A percentile compares a stretch with the other conserved stretches of the same genome.
These are phyloP conservation scores for Mycogone perniciosa DNA, from an alignment of 2,329 filamentous ascomycete species.

Conservation along the genomic window DNA sequence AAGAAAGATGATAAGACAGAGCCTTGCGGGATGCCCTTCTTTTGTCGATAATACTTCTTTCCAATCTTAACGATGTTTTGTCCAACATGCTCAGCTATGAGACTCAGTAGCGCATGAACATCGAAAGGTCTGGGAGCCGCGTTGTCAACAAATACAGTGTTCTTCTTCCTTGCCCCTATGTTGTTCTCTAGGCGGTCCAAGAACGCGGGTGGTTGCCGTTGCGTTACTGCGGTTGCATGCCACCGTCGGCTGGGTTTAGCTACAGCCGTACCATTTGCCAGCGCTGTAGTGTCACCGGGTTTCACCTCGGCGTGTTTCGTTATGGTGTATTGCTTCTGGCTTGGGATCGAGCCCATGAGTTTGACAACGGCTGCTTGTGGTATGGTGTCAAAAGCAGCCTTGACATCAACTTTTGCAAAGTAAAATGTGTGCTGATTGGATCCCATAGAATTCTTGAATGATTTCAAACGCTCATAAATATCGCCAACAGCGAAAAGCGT, in stretches of 20 bases:
- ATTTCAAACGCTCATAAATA: constrained; percentile 65
- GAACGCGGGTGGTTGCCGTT: constrained; percentile 38
- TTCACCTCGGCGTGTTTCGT: constrained; percentile 69
- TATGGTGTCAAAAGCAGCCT: constrained; percentile 91
- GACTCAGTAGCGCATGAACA: constrained; percentile 54
- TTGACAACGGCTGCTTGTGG: constrained; percentile 69
- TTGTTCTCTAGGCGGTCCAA: constrained; percentile 36
- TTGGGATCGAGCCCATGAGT: constrained; percentile 54
- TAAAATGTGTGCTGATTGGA: constrained; percentile 49
- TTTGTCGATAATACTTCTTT: constrained; percentile 83
- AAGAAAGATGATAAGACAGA: constrained; percentile 80
- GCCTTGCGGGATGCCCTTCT: constrained; percentile 84
- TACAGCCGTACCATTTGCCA: constrained; percentile 16
- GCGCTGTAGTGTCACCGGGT: constrained; percentile 31
- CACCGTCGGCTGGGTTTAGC: constrained; percentile 43
- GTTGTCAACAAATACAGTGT: constrained; percentile 73
- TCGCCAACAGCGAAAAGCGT: constrained; percentile 77
- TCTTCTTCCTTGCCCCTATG: constrained; percentile 42
- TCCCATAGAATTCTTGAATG: constrained; percentile 54
- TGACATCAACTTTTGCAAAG: constrained; percentile 89
- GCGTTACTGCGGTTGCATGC: constrained; percentile 43
- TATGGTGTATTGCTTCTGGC: constrained; percentile 59
- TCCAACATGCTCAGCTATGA: constrained; percentile 74
- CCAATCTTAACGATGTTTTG: constrained; percentile 83
- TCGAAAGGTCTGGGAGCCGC: constrained; percentile 52